Evolutionary conservation across 2,329 filamentous ascomycete species (phyloP).

Genomic region (Tricladium varicosporioides): DNA sequence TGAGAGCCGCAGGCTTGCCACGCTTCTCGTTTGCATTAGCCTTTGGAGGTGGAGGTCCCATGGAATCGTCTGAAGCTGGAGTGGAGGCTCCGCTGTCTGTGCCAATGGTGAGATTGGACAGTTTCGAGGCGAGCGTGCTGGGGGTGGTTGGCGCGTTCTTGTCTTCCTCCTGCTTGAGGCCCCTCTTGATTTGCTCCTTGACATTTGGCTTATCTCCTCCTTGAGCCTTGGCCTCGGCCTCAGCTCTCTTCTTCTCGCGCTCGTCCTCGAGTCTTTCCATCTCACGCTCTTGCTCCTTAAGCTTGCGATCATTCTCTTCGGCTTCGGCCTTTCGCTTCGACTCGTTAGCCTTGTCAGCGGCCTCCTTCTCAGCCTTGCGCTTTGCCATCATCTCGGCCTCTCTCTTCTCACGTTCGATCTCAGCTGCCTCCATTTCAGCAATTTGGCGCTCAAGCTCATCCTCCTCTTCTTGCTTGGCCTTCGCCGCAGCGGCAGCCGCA

Average conservation of each 20-base stretch:
- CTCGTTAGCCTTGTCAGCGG: constrained; percentile 40
- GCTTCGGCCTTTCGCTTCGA: constrained; percentile 47
- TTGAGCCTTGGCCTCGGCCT: constrained; percentile 36
- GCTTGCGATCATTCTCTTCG: constrained; percentile 61
- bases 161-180: constrained; percentile 20
- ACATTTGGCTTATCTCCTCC: constrained; percentile 7
- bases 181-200: constrained; percentile 23
- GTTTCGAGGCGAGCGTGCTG: constrained; percentile 41
- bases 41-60: constrained; percentile 49
- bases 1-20: constrained; percentile 81
- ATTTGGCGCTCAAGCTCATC: constrained; percentile 61
- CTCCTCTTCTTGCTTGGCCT: constrained; percentile 43
- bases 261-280: constrained; percentile 73
- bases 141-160: constrained; percentile 29
- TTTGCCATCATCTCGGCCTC: constrained; percentile 35
- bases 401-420: constrained; percentile 32
- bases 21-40: constrained; percentile 59
- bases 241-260: constrained; percentile 56
- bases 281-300: constrained; percentile 70
- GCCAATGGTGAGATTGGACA: constrained; percentile 50
- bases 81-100: constrained; percentile 41
- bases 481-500: constrained; percentile 32
- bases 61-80: constrained; percentile 43
- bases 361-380: constrained; percentile 37
- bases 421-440: constrained; percentile 51